These are phyloP conservation scores for Colletotrichum cordylinicola DNA, from an alignment of 2,329 filamentous ascomycete species.

Conservation along the genomic window DNA sequence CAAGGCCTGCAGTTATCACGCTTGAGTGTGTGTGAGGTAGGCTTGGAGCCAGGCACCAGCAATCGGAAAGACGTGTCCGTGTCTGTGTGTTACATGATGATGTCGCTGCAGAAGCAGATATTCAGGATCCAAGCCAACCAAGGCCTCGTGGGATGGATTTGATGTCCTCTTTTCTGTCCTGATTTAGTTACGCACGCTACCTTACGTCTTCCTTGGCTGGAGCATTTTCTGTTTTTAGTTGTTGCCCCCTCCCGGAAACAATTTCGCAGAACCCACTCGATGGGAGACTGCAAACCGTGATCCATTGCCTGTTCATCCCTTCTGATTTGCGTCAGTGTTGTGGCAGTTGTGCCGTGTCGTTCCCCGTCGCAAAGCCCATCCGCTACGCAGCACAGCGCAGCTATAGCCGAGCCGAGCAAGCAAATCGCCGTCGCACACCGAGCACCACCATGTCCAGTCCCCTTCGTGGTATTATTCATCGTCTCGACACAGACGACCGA, in stretches of 20 bases:
- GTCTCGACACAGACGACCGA: background rate
- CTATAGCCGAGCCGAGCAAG: background rate
- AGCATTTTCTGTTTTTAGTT: background rate
- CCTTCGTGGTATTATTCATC: background rate
- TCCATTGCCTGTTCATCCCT: slow-evolving; percentile 7
- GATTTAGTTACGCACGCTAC: background rate
- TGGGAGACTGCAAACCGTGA: background rate
- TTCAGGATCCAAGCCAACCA: background rate
- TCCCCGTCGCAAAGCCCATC: background rate
- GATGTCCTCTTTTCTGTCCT: background rate
- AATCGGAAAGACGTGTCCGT: background rate
- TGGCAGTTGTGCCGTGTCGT: background rate
- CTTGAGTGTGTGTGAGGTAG: background rate
- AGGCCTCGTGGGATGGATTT: background rate
- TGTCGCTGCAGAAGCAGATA: background rate
- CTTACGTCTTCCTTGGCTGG: background rate
- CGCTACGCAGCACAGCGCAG: background rate
- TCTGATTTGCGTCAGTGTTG: background rate
- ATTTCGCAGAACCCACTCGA: background rate
- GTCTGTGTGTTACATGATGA: background rate
- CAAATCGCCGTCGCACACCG: background rate
- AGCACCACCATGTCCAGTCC: background rate
- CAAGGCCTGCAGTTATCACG: background rate
- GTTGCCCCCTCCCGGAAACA: background rate
- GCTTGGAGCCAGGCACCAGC: background rate